Conservation (phyloP, 768 basidiomycete genomes). For the Trametes coccinea region DNA sequence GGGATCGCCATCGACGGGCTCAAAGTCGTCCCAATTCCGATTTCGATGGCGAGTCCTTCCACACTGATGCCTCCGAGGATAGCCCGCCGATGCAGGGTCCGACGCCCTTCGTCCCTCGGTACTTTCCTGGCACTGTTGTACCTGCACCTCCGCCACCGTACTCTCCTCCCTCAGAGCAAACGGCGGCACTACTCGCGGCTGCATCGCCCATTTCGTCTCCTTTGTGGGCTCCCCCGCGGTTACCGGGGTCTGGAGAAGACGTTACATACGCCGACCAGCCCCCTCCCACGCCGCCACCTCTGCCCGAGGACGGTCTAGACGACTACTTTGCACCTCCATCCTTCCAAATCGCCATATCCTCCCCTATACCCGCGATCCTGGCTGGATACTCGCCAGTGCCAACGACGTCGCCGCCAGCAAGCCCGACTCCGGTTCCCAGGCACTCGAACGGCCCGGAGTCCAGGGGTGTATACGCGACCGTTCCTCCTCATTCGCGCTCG, state of each 20-base stretch:
- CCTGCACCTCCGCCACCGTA: conserved; percentile 43
- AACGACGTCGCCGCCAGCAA: conserved; percentile 11
- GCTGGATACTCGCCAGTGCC: conserved; percentile 23
- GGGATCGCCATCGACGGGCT: conserved; percentile 41
- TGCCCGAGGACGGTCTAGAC: conserved; percentile 19
- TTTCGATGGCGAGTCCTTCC: conserved; percentile 30
- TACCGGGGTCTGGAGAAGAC: conserved; percentile 21
- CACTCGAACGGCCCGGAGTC: conserved; percentile 17
- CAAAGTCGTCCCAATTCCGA: conserved; percentile 15
- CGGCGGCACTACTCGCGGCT: conserved; percentile 22
- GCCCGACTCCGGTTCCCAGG: conserved; percentile 17
- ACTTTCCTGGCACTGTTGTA: conserved; percentile 53
- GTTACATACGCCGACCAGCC: conserved; percentile 26
- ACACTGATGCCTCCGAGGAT: conserved; percentile 33
- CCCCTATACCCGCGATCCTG: conserved; percentile 30
- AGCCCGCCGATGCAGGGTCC: conserved; percentile 44
- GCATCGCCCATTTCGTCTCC: conserved; percentile 22
- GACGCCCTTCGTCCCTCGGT: conserved; percentile 53
- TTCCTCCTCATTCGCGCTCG: conserved; percentile 4
- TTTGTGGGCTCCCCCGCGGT: conserved; percentile 17
- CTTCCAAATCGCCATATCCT: conserved; percentile 29
- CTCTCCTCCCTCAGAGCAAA: conserved; percentile 29
- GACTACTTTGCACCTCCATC: conserved; percentile 28
- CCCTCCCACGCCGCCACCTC: conserved; percentile 22
- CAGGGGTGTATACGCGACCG: conserved; percentile 17